These are phyloP conservation scores for Talaromyces stipitatus DNA, from an alignment of 495 filamentous ascomycete genomes.

Conservation along the genomic window DNA sequence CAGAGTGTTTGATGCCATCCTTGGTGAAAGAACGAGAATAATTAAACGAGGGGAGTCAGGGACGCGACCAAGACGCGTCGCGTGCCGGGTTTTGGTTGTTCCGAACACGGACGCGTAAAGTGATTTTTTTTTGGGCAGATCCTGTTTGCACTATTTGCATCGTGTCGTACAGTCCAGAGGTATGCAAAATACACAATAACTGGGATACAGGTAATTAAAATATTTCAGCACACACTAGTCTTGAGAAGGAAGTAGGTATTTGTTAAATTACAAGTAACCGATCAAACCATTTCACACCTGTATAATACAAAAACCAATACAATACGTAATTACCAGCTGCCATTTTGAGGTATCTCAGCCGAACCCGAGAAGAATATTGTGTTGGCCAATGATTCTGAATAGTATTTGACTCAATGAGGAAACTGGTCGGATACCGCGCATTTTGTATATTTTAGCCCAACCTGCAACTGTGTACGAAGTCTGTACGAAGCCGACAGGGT, in stretches of 20 bases:
- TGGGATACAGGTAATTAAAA: background rate
- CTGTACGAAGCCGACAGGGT: background rate
- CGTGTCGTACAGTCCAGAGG: background rate
- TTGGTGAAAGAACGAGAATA: background rate
- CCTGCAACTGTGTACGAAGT: background rate
- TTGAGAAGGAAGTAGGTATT: background rate
- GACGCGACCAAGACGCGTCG: slow-evolving; percentile 27
- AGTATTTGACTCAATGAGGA: background rate
- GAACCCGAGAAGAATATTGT: background rate
- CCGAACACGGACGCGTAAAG: slow-evolving; percentile 28
- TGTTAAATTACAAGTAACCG: background rate
- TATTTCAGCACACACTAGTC: background rate
- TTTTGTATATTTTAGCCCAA: background rate
- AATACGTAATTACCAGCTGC: background rate
- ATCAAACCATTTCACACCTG: background rate
- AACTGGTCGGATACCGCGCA: background rate
- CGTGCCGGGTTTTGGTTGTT: slow-evolving; percentile 20
- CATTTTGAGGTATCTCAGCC: background rate
- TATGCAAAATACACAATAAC: background rate
- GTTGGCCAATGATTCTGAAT: no score
- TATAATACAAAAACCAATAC: background rate
- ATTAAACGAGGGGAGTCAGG: slow-evolving; percentile 1
- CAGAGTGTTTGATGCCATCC: no score
- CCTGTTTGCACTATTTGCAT: background rate
- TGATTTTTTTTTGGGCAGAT: slow-evolving; percentile 19